Base-by-base conservation (phyloP, 768 basidiomycete genomes). In the Tricholoma furcatifolium region DNA sequence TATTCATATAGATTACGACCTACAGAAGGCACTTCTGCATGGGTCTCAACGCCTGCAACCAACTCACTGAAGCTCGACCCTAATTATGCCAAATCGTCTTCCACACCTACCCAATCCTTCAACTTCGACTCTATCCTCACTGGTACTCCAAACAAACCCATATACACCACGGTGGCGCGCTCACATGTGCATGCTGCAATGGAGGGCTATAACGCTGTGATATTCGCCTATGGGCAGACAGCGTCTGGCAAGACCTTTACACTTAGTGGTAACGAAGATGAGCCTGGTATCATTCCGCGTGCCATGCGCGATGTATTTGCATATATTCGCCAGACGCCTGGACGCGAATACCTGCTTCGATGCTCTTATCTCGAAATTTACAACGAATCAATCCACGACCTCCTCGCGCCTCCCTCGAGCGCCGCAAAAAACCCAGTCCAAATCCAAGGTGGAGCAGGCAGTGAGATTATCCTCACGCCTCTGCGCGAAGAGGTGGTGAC, bases 311-410 rank as follows among this genome's bases (percentile, higher is more conserved):
- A 98, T 56, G 86, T 99, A 1, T 98, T 98, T 68, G 77, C 80
- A 0, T 86, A 81, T 65, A 96, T 96, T 67, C 82, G 82, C 36
- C 76, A 77, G 43, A 91, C 90, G 1, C 81, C 90, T 0, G 74
- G 80, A 27, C 80, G 95, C 36, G 93, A 96, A 64, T 98, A 93
- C 69, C 82, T 98, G n/a, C 79, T 99, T 7, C 85, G 95, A 15
- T 96, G 94, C 65, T 92, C 91, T 6, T 98, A 98, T 66, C 84
- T 99, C 46, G 97, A 98, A 65, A 94, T 99, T 43, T 99, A 98
- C 75, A 99, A 98, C 69, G 93, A 96, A 65, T 78, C 81, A 1
- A 87, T 95, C 43, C 80, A 90, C 58, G 93, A 96, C 61, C 73
- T 99, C 1, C 83, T 99, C 10, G 86, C 90, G 1, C 87, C 90